A percentile compares a stretch with the other conserved stretches of the same genome.
phyloP scores from a whole-genome alignment of 1,284 basidiomycete genomes.

The Hortiboletus rubellus region DNA sequence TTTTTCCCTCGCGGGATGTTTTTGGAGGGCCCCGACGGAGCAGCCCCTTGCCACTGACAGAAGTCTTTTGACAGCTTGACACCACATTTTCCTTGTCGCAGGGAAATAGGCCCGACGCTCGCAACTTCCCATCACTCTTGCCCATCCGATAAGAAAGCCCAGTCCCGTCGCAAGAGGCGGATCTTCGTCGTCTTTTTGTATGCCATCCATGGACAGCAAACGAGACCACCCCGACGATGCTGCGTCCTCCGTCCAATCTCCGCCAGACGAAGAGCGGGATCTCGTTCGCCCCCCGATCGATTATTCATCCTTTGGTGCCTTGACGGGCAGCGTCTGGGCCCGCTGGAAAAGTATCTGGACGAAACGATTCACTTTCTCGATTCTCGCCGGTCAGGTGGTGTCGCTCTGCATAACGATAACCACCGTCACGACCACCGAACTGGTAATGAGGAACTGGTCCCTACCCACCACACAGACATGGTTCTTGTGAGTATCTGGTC shows the following conservation, averaged over 20 bases:
- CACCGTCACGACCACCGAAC: slow-evolving; percentile 78
- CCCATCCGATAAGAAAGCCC: slow-evolving; percentile 17
- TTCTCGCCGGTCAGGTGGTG: slow-evolving; percentile 78
- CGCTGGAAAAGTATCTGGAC: slow-evolving; percentile 77
- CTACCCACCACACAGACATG: slow-evolving; percentile 80
- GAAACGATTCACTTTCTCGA: slow-evolving; percentile 60
- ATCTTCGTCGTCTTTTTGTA: slow-evolving; percentile 4
- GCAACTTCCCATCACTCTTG: not conserved
- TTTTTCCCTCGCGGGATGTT: not conserved
- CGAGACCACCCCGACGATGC: slow-evolving; percentile 17
- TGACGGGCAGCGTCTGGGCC: slow-evolving; percentile 49
- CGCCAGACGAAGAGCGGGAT: not conserved
- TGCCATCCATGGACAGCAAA: slow-evolving; percentile 28
- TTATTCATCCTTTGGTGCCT: slow-evolving; percentile 56
- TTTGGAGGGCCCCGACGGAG: not conserved
- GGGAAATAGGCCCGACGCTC: not conserved
- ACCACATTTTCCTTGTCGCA: slow-evolving; percentile 12
- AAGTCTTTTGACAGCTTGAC: slow-evolving; percentile 6
- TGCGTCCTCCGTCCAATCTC: not conserved
- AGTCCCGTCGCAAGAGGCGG: not conserved
- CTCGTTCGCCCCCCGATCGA: slow-evolving; percentile 52
- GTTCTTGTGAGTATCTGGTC: slow-evolving; percentile 60
- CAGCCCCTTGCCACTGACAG: slow-evolving; percentile 3
- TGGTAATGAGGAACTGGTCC: slow-evolving; percentile 67
- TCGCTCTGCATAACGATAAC: slow-evolving; percentile 86